Base-by-base conservation (phyloP, 768 basidiomycete species). In the Podaxis rugospora region DNA sequence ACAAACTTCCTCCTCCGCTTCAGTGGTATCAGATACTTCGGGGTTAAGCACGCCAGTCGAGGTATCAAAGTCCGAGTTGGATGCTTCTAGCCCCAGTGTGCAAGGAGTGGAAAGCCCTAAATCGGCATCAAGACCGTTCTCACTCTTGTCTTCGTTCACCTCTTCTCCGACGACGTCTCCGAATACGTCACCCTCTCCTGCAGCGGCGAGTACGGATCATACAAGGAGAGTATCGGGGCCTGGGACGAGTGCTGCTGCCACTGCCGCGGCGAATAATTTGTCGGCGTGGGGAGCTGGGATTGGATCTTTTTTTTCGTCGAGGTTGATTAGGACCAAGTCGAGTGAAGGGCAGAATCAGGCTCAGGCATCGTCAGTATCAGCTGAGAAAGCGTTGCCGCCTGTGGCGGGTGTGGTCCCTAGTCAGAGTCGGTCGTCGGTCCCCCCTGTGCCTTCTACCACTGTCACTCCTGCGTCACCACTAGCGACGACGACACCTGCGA, bases 31-130 rank as follows among this genome's bases (percentile, higher is more conserved):
- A n/a, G 72, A 69, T 55, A 72, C 67, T 49, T 73, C 75, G 21
- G 66, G 74, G 7, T 63, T 72, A 10, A 76, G 74, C 61, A 74
- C 78, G 32, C 73, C 75, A 27, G 71, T 76, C 18, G 78, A 78
- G 62, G 76, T 78, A 16, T 71, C 74, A 18, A 75, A 70, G 52
- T 69, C 74, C 3, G 75, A 78, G 59, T 51, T 74, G 25, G 74
- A 76, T 42, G 71, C 32, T 32, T 32, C 32, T 32, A 32, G 61
- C n/a, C 52, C 58, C 36, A 62, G 52, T 23, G 5, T 42, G 4
- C 25, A 62, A 40, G 16, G 59, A 16, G 21, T 55, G 4, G 55
- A 58, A 23, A 61, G 66, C 7, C 65, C 56, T 2, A 52, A 54
- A 25, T 46, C 36, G 3, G 25, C 36, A 32, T 32, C 40, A 5